phyloP scores from a whole-genome alignment of 2,329 filamentous ascomycete genomes.

The Aspergillus sojae region DNA sequence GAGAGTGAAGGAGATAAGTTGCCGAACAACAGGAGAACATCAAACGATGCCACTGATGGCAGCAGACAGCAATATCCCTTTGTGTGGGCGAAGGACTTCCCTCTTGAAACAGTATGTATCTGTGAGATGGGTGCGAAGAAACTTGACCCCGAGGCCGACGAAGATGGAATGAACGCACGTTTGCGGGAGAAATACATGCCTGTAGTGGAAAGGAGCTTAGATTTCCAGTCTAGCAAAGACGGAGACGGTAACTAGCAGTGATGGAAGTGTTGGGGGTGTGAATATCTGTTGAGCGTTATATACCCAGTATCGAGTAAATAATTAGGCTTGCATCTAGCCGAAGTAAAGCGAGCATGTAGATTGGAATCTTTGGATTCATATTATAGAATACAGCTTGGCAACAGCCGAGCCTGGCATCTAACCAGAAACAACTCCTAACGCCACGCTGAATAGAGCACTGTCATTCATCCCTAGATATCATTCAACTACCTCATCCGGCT shows the following conservation, averaged over 20 bases:
- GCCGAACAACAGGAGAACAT: background rate
- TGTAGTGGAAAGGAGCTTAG: conserved; percentile 44
- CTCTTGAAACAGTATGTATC: conserved; percentile 72
- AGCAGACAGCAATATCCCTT: conserved; percentile 40
- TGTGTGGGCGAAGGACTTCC: conserved; percentile 70
- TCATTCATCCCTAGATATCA: conserved; percentile 41
- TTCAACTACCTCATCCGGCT: conserved; percentile 69
- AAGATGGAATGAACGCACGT: conserved; percentile 45
- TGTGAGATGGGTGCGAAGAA: conserved; percentile 87
- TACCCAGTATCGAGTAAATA: background rate
- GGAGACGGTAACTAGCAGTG: background rate
- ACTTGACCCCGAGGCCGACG: conserved; percentile 48
- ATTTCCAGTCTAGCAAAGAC: conserved; percentile 12
- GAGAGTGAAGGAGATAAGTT: background rate
- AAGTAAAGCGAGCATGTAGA: background rate
- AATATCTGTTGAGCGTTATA: background rate
- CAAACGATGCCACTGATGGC: background rate
- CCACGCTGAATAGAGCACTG: conserved; percentile 21
- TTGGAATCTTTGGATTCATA: background rate
- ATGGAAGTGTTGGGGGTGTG: background rate
- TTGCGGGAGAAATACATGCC: conserved; percentile 57
- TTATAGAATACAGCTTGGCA: background rate
- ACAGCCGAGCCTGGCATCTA: background rate
- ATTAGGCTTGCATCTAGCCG: background rate
- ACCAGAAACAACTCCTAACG: conserved; percentile 19